Conservation (phyloP, 192 early-diverging fungal genomes). For the Backusella tuberculispora region DNA sequence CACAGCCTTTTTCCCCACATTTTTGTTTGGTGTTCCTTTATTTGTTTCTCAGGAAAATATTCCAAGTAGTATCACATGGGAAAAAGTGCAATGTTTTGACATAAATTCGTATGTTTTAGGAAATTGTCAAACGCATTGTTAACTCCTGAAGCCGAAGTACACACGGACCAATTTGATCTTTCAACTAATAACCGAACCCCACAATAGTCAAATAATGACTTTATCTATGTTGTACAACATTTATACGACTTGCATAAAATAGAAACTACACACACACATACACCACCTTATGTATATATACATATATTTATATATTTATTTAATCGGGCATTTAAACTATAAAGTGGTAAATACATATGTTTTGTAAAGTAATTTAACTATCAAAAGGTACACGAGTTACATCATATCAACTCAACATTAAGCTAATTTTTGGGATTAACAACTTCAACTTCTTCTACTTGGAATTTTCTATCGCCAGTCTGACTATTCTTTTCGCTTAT, state of each 20-base stretch:
- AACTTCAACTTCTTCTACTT: neutral
- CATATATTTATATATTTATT: conserved; percentile 7
- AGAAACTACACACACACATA: neutral
- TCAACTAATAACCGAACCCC: neutral
- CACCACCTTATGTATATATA: neutral
- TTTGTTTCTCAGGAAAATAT: neutral
- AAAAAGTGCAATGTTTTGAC: neutral
- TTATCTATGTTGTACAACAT: neutral
- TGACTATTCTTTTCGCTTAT: neutral
- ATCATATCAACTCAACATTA: neutral
- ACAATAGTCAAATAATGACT: neutral
- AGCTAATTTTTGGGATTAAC: neutral
- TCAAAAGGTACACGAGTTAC: neutral
- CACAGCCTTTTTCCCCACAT: conserved; percentile 2
- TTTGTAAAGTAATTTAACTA: neutral
- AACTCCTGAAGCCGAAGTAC: conserved; percentile 5
- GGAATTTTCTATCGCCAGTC: neutral
- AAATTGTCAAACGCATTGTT: neutral
- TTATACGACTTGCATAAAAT: neutral
- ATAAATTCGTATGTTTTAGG: neutral
- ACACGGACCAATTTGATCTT: neutral
- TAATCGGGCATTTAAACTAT: neutral
- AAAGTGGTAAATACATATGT: no score
- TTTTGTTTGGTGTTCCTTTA: neutral
- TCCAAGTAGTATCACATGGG: neutral